These are phyloP conservation scores for Fusarium sublunatum DNA, from an alignment of 2,329 filamentous ascomycete genomes.

Conservation along the genomic window DNA sequence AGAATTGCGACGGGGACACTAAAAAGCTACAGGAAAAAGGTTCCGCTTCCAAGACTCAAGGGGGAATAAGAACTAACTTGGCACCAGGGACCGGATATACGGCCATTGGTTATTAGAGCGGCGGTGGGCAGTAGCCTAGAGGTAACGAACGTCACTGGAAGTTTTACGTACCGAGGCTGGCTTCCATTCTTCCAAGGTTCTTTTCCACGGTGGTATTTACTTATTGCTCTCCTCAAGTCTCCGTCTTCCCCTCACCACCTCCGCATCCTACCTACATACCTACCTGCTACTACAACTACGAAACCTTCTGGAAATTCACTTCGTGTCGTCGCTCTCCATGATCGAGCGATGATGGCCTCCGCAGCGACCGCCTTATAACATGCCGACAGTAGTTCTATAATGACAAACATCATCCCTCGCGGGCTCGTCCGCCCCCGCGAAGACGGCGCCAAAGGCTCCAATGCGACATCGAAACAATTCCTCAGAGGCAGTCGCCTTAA, in stretches of 20 bases:
- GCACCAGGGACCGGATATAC: no score
- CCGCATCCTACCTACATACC: neutral
- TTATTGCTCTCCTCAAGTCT: neutral
- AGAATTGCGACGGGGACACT: constrained; percentile 24
- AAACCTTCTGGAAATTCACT: neutral
- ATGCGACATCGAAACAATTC: constrained; percentile 18
- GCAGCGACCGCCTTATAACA: constrained; percentile 39
- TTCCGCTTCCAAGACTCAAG: no score
- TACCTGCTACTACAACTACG: no score
- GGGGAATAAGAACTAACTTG: no score
- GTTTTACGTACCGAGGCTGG: no score
- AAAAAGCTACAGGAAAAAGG: constrained; percentile 12
- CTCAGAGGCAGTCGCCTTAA: constrained; percentile 53
- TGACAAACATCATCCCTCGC: constrained; percentile 27
- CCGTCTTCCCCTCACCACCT: constrained; percentile 2
- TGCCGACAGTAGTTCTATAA: constrained; percentile 35
- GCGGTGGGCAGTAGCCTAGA: neutral
- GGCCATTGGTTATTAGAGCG: no score
- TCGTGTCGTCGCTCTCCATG: neutral
- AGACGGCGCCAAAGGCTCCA: constrained; percentile 13
- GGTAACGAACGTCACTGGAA: constrained; percentile 22
- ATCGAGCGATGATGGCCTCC: constrained; percentile 24
- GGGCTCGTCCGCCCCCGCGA: constrained; percentile 16
- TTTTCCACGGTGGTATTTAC: no score
- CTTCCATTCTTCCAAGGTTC: no score